Percentiles rank a stretch among this genome's conserved stretches.
Evolutionary conservation across 345 rosid species (phyloP).

Genomic region (Ailanthus altissimus): DNA sequence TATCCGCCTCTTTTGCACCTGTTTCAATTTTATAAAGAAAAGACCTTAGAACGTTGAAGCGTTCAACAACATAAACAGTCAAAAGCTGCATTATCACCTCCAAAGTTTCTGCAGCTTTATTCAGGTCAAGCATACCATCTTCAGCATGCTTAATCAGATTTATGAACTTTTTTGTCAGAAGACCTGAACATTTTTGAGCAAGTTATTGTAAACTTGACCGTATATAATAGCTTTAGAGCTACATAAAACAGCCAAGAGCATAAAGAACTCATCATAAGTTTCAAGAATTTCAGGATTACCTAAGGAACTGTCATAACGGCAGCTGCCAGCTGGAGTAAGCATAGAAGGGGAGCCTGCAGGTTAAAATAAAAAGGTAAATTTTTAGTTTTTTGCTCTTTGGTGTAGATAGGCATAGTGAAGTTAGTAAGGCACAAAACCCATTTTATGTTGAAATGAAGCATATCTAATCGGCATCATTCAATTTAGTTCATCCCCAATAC

Average conservation of each 20-base stretch:
- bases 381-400: constrained; percentile 21
- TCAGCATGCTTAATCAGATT: constrained; percentile 76
- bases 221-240: constrained; percentile 15
- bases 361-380: constrained; percentile 20
- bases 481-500: background rate
- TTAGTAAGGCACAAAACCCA: background rate
- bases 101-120: constrained; percentile 88
- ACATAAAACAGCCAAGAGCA: background rate
- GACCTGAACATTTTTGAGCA: constrained; percentile 54
- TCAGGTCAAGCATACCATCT: constrained; percentile 90
- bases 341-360: constrained; percentile 73
- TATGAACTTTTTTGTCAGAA: constrained; percentile 86
- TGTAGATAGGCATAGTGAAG: constrained; percentile 1
- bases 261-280: background rate
- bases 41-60: background rate
- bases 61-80: constrained; percentile 9
- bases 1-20: constrained; percentile 96
- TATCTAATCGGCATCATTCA: background rate
- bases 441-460: constrained; percentile 2
- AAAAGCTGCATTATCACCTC: constrained; percentile 49
- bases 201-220: constrained; percentile 16
- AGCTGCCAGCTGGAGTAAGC: constrained; percentile 79
- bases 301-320: constrained; percentile 97
- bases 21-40: constrained; percentile 23
- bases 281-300: constrained; percentile 44